Conservation (phyloP, 2,329 filamentous ascomycete species). For the Fusarium oxysporum region DNA sequence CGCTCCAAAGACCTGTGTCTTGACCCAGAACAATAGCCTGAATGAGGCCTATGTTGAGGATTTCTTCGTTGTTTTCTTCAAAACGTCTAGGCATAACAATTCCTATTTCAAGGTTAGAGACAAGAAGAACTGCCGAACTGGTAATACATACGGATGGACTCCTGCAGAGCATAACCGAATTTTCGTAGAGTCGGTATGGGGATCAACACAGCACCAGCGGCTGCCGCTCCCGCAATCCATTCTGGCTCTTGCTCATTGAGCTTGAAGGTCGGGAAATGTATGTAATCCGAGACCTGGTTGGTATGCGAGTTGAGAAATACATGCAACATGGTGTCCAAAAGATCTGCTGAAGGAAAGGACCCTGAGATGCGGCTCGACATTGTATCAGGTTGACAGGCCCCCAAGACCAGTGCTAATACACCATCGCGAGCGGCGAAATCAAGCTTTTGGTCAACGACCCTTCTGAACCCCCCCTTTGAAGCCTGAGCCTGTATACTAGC, state of each 20-base stretch:
- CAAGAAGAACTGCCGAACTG: neutral
- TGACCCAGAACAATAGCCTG: slow-evolving; percentile 62
- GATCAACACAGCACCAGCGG: slow-evolving; percentile 70
- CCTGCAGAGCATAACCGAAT: slow-evolving; percentile 68
- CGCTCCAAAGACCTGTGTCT: slow-evolving; percentile 66
- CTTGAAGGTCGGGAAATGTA: slow-evolving; percentile 71
- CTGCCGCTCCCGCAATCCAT: slow-evolving; percentile 69
- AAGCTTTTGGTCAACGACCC: slow-evolving; percentile 58
- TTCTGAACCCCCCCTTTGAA: slow-evolving; percentile 52
- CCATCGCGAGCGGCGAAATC: slow-evolving; percentile 66
- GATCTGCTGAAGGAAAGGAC: slow-evolving; percentile 71
- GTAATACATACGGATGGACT: slow-evolving; percentile 58
- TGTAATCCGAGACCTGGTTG: slow-evolving; percentile 68
- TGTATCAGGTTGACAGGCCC: slow-evolving; percentile 64
- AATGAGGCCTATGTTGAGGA: slow-evolving; percentile 60
- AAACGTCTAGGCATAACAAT: slow-evolving; percentile 53
- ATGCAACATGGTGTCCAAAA: slow-evolving; percentile 71
- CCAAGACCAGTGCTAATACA: slow-evolving; percentile 72
- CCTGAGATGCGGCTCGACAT: slow-evolving; percentile 65
- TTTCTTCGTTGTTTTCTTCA: slow-evolving; percentile 61
- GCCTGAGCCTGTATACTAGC: slow-evolving; percentile 54
- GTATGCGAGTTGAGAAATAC: slow-evolving; percentile 68
- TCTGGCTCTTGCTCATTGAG: slow-evolving; percentile 68
- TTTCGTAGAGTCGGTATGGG: slow-evolving; percentile 69
- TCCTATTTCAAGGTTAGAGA: slow-evolving; percentile 36